Base-by-base conservation (phyloP, 2,329 filamentous ascomycete species). In the Colletotrichum acutatum region DNA sequence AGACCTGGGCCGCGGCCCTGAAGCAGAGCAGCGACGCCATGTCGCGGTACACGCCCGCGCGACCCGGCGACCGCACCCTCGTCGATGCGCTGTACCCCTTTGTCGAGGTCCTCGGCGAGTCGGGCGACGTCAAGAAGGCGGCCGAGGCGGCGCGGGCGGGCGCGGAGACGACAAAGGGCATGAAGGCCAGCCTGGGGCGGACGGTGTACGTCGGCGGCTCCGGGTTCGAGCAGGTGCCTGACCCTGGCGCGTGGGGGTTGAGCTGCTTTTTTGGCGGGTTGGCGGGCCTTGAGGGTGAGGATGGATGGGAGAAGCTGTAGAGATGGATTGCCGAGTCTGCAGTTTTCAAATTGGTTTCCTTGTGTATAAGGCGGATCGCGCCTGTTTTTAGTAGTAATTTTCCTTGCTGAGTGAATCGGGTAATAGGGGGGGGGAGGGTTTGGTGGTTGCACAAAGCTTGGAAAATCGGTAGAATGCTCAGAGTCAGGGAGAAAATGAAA, bases 41-140 rank as follows among this genome's bases (percentile, higher is more conserved):
- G 70, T 89, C 88, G 46, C 93, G 88, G 79, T 98, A 98, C 82
- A 99, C 97, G 2, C 95, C 96, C 0, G 97, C 97, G 0, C 91
- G 92, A 66, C 93, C 93, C 0, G 97, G 97, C 32, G 97, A 99
- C 81, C 89, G 97, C 63, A 99, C 97, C 0, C 85, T 98, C 46
- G 90, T 98, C 42, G 97, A 99, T 83, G 95, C 96, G 1, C 86
- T 99, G 62, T 90, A 94, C 74, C 97, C 97, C 1, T 99, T 98
- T 80, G 92, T 97, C 64, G 89, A 94, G 56, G 90, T 88, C 3
- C 87, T 98, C 2, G 86, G 84, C 7, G 83, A 88, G 78, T 91
- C 91, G 0, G 90, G 90, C 16, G 90, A 94, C 79, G 81, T 97
- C 24, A 88, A 90, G 76, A 87, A 91, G 79, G 95, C 97, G 8